Base-by-base conservation (phyloP, 495 filamentous ascomycete genomes). In the Aspergillus sclerotioniger region DNA sequence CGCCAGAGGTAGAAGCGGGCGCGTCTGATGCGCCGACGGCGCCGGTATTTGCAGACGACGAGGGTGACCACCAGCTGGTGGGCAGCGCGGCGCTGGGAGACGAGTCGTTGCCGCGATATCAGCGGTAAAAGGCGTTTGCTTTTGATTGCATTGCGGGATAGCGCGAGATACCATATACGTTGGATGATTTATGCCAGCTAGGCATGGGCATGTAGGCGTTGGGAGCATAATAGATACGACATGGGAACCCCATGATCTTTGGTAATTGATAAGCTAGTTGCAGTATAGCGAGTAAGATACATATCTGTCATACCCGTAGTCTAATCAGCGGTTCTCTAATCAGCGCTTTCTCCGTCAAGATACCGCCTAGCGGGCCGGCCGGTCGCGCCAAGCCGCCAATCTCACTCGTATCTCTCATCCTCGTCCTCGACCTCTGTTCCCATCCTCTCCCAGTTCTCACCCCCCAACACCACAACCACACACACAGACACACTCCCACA, bases 11-110 rank as follows among this genome's bases (percentile, higher is more conserved):
- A n/a, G 71, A 69, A 17, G 56, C 61, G 15, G 54, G 9, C 68
- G 78, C 13, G 9, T 32, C 47, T 2, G 67, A 61, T 43, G 71
- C 62, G 51, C 85, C 89, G 3, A 87, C 82, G 17, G 90, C 90
- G 8, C 90, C 90, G 1, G 73, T 83, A 17, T 72, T 91, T 35
- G 69, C 78, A 58, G 86, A 90, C 31, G 85, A 86, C 31, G 84
- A 85, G 9, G 85, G 86, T 17, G 81, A 86, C 17, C 78, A 82
- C 55, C 60, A 76, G 62, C 54, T 76, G 25, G 68, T 76, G 6
- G 73, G 73, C 37, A 67, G 69, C 9, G 70, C 57, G 32, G 75
- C 74, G 43, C 68, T 69, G 62, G 72, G 69, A n/a, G 75, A 76
- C 37, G 79, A 82, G 60, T 69, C 76, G 29, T 61, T 81, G 44